Conservation (phyloP, 495 filamentous ascomycete genomes). For the Penicillium parvum region DNA sequence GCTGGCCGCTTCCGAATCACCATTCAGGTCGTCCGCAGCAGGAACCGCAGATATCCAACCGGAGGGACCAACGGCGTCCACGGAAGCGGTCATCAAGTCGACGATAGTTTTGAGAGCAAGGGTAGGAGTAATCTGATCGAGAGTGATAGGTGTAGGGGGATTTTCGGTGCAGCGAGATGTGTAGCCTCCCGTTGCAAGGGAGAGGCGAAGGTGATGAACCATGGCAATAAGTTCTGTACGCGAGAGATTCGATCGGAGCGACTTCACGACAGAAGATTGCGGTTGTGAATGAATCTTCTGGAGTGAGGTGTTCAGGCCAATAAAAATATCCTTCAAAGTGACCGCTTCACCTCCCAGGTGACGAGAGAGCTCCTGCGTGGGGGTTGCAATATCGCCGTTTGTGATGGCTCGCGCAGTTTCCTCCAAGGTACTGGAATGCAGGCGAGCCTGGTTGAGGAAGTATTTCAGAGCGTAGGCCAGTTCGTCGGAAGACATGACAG, state of each 20-base stretch:
- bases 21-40: constrained; percentile 15
- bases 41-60: constrained; percentile 67
- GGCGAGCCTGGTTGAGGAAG: constrained; percentile 36
- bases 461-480: constrained; percentile 37
- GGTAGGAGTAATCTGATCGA: constrained; percentile 46
- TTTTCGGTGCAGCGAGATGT: constrained; percentile 42
- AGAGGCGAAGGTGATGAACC: constrained; percentile 69
- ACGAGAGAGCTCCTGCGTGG: constrained; percentile 20
- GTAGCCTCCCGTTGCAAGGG: constrained; percentile 48
- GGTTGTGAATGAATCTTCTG: constrained; percentile 64
- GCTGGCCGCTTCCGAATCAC: constrained; percentile 46
- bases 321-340: constrained; percentile 34
- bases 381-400: constrained; percentile 24
- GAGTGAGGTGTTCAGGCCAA: constrained; percentile 45
- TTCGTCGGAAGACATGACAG: constrained; percentile 43
- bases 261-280: constrained; percentile 47
- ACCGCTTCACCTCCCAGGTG: constrained; percentile 23
- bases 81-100: constrained; percentile 65
- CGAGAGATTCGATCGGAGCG: constrained; percentile 61
- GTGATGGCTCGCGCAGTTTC: constrained; percentile 29
- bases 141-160: constrained; percentile 43
- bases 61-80: constrained; percentile 79
- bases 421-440: constrained; percentile 30
- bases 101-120: constrained; percentile 52
- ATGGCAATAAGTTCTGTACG: constrained; percentile 66